These are phyloP conservation scores for Saksenaea vasiformis DNA, from an alignment of 371 early-diverging fungal species.

Conservation along the genomic window DNA sequence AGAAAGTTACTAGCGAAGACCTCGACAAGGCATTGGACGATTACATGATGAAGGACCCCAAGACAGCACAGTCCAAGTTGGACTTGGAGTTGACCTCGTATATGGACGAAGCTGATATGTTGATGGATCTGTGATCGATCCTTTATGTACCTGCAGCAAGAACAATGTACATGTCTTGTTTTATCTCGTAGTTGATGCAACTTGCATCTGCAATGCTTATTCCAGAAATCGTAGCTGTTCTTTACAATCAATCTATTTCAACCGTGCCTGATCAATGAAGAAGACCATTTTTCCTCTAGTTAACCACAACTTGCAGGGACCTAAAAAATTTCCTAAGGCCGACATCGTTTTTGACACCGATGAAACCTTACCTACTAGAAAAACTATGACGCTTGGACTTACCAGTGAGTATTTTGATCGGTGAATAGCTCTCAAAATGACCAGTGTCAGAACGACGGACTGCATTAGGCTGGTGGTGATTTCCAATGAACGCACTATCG, in stretches of 20 bases:
- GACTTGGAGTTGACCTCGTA: constrained; percentile 47
- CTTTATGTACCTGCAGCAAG: constrained; percentile 13
- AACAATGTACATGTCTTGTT: not conserved
- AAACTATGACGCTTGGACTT: constrained; percentile 27
- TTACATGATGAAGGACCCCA: constrained; percentile 57
- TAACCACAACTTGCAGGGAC: not conserved
- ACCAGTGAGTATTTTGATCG: constrained; percentile 33
- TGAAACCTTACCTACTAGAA: constrained; percentile 27
- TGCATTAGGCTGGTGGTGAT: constrained; percentile 5
- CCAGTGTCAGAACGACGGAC: constrained; percentile 21
- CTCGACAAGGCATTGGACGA: constrained; percentile 45
- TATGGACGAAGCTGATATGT: constrained; percentile 40
- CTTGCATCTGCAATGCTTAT: not conserved
- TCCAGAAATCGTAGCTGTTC: not conserved
- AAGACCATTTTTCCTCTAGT: not conserved
- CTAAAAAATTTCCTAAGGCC: not conserved
- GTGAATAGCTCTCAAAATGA: constrained; percentile 34
- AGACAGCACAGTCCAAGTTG: constrained; percentile 43
- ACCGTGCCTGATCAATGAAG: not conserved
- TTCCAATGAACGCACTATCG: not conserved
- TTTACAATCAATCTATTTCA: not conserved
- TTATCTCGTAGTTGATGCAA: not conserved
- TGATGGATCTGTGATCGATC: constrained; percentile 1
- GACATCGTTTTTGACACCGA: not conserved
- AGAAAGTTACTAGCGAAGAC: constrained; percentile 27